Evolutionary conservation across 805 yeast genomes (phyloP).

Genomic region (Komagataella kurtzmanii): DNA sequence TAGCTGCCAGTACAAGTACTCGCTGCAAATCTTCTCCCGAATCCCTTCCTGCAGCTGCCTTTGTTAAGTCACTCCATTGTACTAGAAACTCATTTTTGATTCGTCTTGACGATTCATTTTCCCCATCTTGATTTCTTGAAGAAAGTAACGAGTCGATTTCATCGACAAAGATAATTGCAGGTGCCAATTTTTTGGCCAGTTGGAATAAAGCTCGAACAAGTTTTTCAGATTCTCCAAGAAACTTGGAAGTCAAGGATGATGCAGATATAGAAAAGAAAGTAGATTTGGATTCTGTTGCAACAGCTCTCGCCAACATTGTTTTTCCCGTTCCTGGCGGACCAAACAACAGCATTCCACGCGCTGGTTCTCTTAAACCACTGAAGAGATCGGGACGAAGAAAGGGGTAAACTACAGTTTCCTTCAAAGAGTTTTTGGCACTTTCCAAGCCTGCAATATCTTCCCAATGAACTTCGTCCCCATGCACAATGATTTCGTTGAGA

Average conservation of each 20-base stretch:
- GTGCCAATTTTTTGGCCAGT: slow-evolving; percentile 75
- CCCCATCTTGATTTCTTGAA: slow-evolving; percentile 55
- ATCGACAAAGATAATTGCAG: slow-evolving; percentile 89
- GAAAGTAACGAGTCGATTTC: slow-evolving; percentile 89
- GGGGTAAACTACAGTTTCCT: slow-evolving; percentile 94
- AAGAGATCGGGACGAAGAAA: slow-evolving; percentile 88
- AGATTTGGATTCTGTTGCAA: slow-evolving; percentile 88
- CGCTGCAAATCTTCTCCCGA: slow-evolving; percentile 39
- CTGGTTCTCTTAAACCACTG: slow-evolving; percentile 84
- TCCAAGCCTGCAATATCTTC: slow-evolving; percentile 90
- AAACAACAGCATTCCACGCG: slow-evolving; percentile 88
- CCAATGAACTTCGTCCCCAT: slow-evolving; percentile 90
- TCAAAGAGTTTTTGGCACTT: slow-evolving; percentile 75
- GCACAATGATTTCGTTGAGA: slow-evolving; percentile 74
- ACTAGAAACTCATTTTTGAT: slow-evolving; percentile 88
- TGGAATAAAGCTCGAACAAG: slow-evolving; percentile 79
- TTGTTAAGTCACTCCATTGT: slow-evolving; percentile 88
- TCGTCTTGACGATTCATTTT: slow-evolving; percentile 76
- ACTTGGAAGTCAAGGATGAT: slow-evolving; percentile 77
- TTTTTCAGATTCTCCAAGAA: slow-evolving; percentile 88
- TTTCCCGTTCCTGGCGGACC: slow-evolving; percentile 99
- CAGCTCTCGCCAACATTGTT: slow-evolving; percentile 94
- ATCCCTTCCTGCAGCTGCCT: slow-evolving; percentile 72
- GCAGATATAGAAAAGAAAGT: slow-evolving; percentile 89
- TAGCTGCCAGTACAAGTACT: slow-evolving; percentile 86